phyloP scores from a whole-genome alignment of 2,329 filamentous ascomycete species.

The Hymenoscyphus linearis region DNA sequence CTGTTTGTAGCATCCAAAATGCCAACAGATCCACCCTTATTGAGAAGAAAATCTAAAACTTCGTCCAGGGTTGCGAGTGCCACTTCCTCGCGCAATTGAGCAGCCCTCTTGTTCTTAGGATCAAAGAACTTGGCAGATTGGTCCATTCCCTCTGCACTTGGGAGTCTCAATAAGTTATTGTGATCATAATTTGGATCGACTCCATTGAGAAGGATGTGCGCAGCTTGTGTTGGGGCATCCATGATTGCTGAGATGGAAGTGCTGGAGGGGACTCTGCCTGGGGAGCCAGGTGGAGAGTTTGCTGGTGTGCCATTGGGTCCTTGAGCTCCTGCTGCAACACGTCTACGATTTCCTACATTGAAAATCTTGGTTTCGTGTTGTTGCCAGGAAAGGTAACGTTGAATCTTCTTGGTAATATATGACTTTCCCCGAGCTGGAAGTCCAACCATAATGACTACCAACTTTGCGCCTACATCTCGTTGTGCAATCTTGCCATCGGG shows the following conservation, averaged over 20 bases:
- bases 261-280: slow-evolving; percentile 25
- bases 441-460: slow-evolving; percentile 98
- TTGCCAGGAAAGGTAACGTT: slow-evolving; percentile 92
- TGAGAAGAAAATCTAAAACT: slow-evolving; percentile 80
- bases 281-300: slow-evolving; percentile 14
- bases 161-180: slow-evolving; percentile 16
- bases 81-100: slow-evolving; percentile 82
- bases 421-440: slow-evolving; percentile 93
- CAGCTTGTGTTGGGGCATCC: slow-evolving; percentile 43
- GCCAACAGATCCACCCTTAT: slow-evolving; percentile 78
- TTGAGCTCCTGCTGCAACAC: slow-evolving; percentile 62
- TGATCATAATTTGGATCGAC: slow-evolving; percentile 23
- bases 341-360: slow-evolving; percentile 89
- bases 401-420: slow-evolving; percentile 97
- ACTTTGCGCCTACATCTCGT: slow-evolving; percentile 89
- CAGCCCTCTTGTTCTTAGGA: slow-evolving; percentile 75
- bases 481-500: slow-evolving; percentile 92
- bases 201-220: slow-evolving; percentile 54
- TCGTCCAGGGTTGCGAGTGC: slow-evolving; percentile 91
- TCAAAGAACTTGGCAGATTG: slow-evolving; percentile 95
- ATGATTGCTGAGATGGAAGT: slow-evolving; percentile 20
- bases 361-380: slow-evolving; percentile 95
- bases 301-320: slow-evolving; percentile 21
- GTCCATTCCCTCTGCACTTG: slow-evolving; percentile 55
- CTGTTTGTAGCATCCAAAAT: slow-evolving; percentile 98